phyloP scores from a whole-genome alignment of 768 basidiomycete genomes.

The Russula sp. region DNA sequence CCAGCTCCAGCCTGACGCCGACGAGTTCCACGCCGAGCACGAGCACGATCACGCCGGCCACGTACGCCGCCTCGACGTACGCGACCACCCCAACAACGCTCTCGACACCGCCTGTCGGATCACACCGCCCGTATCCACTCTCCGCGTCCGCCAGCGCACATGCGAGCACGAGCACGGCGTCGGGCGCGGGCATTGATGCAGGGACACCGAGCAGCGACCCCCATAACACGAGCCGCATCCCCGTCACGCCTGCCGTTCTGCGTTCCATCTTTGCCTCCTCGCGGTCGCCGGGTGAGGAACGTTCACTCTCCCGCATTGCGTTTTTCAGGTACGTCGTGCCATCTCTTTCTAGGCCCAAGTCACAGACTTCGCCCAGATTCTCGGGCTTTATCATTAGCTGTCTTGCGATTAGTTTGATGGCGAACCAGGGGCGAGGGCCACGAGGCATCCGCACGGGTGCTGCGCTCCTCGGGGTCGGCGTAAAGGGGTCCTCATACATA shows the following conservation, averaged over 20 bases:
- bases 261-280: slow-evolving; percentile 85
- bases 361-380: slow-evolving; percentile 44
- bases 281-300: slow-evolving; percentile 72
- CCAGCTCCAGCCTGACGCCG: slow-evolving; percentile 16
- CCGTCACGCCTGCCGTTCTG: slow-evolving; percentile 76
- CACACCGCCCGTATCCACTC: slow-evolving; percentile 20
- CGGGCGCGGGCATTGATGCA: slow-evolving; percentile 24
- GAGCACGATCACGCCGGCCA: slow-evolving; percentile 18
- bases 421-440: slow-evolving; percentile 49
- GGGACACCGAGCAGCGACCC: slow-evolving; percentile 35
- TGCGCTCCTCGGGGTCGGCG: slow-evolving; percentile 62
- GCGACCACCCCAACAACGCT: not conserved
- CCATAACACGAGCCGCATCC: slow-evolving; percentile 56
- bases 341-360: not conserved
- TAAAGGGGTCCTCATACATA: not conserved
- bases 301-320: slow-evolving; percentile 76
- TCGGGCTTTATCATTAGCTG: slow-evolving; percentile 80
- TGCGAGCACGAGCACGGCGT: not conserved
- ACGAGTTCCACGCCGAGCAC: slow-evolving; percentile 18
- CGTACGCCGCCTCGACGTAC: slow-evolving; percentile 15
- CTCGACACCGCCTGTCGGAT: not conserved
- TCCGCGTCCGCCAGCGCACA: slow-evolving; percentile 12
- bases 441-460: slow-evolving; percentile 55
- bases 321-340: slow-evolving; percentile 63
- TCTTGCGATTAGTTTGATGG: slow-evolving; percentile 68